Percentiles rank a stretch among this genome's conserved stretches.
phyloP scores from a whole-genome alignment of 1,139 yeast genomes.

The Debaryomyces psychrophilus region DNA sequence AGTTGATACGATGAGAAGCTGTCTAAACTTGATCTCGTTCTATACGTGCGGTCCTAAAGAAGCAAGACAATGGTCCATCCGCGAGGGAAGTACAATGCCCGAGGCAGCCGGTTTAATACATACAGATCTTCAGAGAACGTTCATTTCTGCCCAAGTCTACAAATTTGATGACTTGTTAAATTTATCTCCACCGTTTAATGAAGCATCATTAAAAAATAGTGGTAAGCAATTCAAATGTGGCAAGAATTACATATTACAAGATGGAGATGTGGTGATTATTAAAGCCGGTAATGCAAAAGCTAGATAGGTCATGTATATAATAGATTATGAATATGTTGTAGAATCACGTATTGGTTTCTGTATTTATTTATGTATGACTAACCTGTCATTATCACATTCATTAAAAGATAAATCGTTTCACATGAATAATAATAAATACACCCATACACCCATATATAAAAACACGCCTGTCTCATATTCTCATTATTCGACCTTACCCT shows the following conservation, averaged over 20 bases:
- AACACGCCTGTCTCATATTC: neutral
- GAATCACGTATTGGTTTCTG: neutral
- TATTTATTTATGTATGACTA: neutral
- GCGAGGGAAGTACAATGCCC: constrained; percentile 79
- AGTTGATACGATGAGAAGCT: constrained; percentile 65
- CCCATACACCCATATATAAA: constrained; percentile 4
- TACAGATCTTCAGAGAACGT: constrained; percentile 82
- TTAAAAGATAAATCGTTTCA: neutral
- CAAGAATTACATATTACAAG: constrained; percentile 71
- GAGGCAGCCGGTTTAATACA: constrained; percentile 95
- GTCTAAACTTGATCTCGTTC: constrained; percentile 75
- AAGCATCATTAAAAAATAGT: constrained; percentile 43
- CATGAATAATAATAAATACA: neutral
- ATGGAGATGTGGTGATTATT: constrained; percentile 74
- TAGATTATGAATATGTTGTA: neutral
- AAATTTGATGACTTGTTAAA: constrained; percentile 68
- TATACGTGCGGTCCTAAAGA: constrained; percentile 92
- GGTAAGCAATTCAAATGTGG: constrained; percentile 66
- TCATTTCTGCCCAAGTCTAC: constrained; percentile 84
- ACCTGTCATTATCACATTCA: constrained; percentile 4
- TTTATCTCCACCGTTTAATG: constrained; percentile 45
- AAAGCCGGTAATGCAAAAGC: constrained; percentile 52
- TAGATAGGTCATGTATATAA: constrained; percentile 10
- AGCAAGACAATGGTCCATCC: constrained; percentile 90
- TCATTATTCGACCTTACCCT: neutral